Evolutionary conservation across 768 basidiomycete species (phyloP).

Genomic region (Trichaptum fuscoviolaceum): DNA sequence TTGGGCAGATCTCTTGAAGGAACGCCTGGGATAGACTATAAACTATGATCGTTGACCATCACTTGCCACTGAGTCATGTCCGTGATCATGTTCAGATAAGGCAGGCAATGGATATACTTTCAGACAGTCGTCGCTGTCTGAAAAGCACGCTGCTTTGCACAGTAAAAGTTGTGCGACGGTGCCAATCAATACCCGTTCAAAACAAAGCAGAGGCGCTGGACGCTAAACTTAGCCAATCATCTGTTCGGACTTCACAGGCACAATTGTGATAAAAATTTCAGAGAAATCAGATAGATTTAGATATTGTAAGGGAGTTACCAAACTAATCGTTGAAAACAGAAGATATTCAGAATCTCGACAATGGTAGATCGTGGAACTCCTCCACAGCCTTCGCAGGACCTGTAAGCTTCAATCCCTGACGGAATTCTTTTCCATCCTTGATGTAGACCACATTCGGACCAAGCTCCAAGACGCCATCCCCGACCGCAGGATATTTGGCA

Average conservation of each 20-base stretch:
- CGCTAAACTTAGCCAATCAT: too few species aligned
- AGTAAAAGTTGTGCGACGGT: too few species aligned
- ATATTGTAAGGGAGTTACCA: not conserved
- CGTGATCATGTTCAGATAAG: too few species aligned
- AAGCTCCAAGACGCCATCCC: constrained; percentile 42
- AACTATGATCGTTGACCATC: not conserved
- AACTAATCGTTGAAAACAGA: not conserved
- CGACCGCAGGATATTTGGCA: constrained; percentile 48
- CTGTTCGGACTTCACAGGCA: not conserved
- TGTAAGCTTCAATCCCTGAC: constrained; percentile 47
- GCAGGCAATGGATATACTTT: too few species aligned
- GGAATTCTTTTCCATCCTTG: constrained; percentile 63
- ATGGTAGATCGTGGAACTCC: constrained; percentile 69
- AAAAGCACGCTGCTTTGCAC: too few species aligned
- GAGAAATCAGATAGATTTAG: not conserved
- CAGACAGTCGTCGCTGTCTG: too few species aligned
- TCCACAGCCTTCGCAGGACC: constrained; percentile 63
- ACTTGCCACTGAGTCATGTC: not conserved
- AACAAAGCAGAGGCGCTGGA: too few species aligned
- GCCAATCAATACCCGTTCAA: too few species aligned
- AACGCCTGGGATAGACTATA: not conserved
- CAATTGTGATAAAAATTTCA: not conserved
- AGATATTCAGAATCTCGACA: constrained; percentile 40
- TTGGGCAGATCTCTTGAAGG: not conserved
- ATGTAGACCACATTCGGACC: constrained; percentile 53